Evolutionary conservation across 225 moss, liverwort and hornwort species (phyloP), one percentile per base, ranked within the genome.

Genomic region (Pseudoscleropodium purum): DNA sequence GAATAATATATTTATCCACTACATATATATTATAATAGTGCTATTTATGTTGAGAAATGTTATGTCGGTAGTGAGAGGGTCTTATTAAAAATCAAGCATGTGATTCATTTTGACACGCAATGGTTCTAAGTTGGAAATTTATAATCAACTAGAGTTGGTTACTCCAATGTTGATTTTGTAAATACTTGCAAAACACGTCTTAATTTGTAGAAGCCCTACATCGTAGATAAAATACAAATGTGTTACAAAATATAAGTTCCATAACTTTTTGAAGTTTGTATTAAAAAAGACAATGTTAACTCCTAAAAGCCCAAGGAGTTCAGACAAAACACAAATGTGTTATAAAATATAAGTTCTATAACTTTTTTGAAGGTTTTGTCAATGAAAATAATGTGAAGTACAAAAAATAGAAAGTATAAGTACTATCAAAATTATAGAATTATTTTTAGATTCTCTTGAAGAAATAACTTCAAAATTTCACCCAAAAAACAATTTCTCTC

Each of bases 131-230:
- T 1, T 0, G 1, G 7, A 33, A 33, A 7, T 21, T 76, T 20
- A 21, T 51, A 76, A 51, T 34, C 51, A 13, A 76, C 33, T 12
- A 49, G 7, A 19, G 3, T 1, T 33, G 13, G 20, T 1, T 3
- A 33, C 2, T 51, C 33, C 0, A 51, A 0, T 34, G 4, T 76
- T 33, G 33, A 49, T 51, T 33, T 21, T 7, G 4, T 33, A 49
- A 7, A 33, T 33, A 49, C 18, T 0, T 75, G 0, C 8, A 52
- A 23, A 77, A 36, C 0, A 54, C 0, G 5, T 24, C 31, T 75
- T 31, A 18, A 47, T 2, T 0, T 4, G 1, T 14, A 24, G 5
- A 20, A 8, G 9, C 2, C 12, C 7, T 24, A 36, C 2, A 15
- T 5, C 14, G 8, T 5, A 2, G 8, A 36, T 2, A 52, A 11